A percentile compares a stretch with the other conserved stretches of the same genome.
Conservation (phyloP, 352 stramenopile species). For the Phytophthora palmivora region DNA sequence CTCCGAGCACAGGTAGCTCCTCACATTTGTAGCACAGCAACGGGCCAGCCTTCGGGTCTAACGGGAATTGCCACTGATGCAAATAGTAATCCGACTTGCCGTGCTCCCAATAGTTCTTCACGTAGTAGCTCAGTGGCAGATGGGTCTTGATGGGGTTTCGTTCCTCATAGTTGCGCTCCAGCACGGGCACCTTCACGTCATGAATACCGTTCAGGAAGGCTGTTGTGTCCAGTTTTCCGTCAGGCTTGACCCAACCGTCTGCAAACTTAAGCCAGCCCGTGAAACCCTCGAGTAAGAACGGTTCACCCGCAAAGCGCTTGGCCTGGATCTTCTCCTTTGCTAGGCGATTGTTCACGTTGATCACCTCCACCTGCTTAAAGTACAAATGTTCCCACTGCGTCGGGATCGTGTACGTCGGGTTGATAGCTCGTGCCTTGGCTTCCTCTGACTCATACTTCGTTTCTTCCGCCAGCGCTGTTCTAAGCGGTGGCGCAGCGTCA, state of each 20-base stretch:
- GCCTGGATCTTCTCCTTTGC: conserved; percentile 67
- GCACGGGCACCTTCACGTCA: conserved; percentile 80
- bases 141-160: conserved; percentile 81
- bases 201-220: conserved; percentile 75
- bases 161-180: conserved; percentile 84
- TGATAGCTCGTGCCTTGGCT: conserved; percentile 39
- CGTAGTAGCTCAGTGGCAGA: conserved; percentile 72
- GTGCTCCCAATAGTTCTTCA: conserved; percentile 85
- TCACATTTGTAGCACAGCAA: conserved; percentile 87
- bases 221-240: conserved; percentile 60
- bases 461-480: conserved; percentile 29
- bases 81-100: conserved; percentile 90
- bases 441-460: conserved; percentile 40
- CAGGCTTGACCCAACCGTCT: conserved; percentile 65
- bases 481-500: conserved; percentile 18
- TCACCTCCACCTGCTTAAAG: conserved; percentile 65
- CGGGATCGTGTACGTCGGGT: conserved; percentile 70
- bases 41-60: conserved; percentile 76
- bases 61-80: conserved; percentile 96
- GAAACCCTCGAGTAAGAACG: conserved; percentile 77
- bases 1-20: conserved; percentile 88
- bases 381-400: conserved; percentile 80
- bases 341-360: conserved; percentile 63
- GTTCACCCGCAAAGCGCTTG: conserved; percentile 71
- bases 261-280: conserved; percentile 71